phyloP scores from a whole-genome alignment of 495 filamentous ascomycete species.

The Cercophora newfieldiana region DNA sequence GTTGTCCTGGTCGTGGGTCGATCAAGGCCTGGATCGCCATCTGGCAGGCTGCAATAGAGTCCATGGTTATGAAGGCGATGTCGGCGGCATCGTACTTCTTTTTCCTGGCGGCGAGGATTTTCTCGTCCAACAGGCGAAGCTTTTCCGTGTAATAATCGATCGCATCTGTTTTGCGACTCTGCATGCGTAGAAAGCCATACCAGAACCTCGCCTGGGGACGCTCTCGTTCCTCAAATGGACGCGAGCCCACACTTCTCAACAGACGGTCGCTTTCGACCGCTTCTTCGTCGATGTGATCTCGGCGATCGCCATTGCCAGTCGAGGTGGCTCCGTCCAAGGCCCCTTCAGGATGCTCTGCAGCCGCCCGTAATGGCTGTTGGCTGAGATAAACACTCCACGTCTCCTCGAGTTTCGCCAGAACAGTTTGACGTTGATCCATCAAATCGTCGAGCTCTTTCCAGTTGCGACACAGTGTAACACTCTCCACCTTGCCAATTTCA shows the following conservation, averaged over 20 bases:
- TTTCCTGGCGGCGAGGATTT: conserved; percentile 66
- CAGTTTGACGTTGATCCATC: conserved; percentile 63
- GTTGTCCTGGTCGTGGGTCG: conserved; percentile 79
- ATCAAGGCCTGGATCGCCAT: conserved; percentile 93
- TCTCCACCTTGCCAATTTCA: conserved; percentile 90
- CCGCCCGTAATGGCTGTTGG: conserved; percentile 25
- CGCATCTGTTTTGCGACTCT: conserved; percentile 75
- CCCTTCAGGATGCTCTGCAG: conserved; percentile 13
- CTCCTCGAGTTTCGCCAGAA: conserved; percentile 77
- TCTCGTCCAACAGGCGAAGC: conserved; percentile 76
- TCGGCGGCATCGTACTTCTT: conserved; percentile 78
- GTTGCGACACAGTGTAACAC: conserved; percentile 80
- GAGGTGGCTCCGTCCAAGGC: not conserved
- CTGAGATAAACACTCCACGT: conserved; percentile 71
- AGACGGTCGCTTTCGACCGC: conserved; percentile 50
- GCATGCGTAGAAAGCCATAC: conserved; percentile 75
- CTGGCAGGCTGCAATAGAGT: conserved; percentile 87
- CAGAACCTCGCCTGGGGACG: conserved; percentile 75
- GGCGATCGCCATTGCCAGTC: not conserved
- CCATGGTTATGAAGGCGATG: conserved; percentile 94
- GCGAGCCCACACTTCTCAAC: conserved; percentile 48
- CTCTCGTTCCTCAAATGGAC: conserved; percentile 29
- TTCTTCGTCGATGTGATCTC: conserved; percentile 38
- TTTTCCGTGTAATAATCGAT: conserved; percentile 92
- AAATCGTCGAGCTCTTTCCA: conserved; percentile 82